Evolutionary conservation across 2,329 filamentous ascomycete species (phyloP), one percentile per base, ranked within the genome.

Genomic region (Aspergillus sp.): DNA sequence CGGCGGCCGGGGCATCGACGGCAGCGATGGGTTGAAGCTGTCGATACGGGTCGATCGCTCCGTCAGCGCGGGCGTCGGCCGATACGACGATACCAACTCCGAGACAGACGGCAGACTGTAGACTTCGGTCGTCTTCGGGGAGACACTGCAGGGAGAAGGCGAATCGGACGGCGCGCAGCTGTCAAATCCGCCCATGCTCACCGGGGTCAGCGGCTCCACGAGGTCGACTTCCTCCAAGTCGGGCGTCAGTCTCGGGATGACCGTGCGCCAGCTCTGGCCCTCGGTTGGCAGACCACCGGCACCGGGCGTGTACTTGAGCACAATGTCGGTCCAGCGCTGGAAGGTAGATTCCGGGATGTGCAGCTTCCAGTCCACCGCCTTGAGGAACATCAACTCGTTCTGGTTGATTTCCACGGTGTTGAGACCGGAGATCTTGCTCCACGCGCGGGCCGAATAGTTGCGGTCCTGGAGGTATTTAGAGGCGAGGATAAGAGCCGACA

Each of bases 351-450:
- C 91, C 0, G 90, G 87, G 58, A 99, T 93, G 71, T 99, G 94
- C 26, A 99, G 83, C 65, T 91, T 90, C 92, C 93, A 99, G 71
- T 90, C 87, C 57, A 99, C 90, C 43, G 92, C 89, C 55, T 87
- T 77, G 44, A 99, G 81, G 70, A 97, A 99, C 16, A 89, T 86
- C 71, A 95, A 87, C 76, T 99, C 94, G 71, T 97, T 97, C 67
- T 91, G 88, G 74, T 97, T 97, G 73, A 99, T 97, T 75, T 99
- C 94, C 51, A 83, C 79, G 3, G 91, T 92, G 69, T 89, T 90
- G 52, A 99, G 79, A n/a, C 94, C 94, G 16, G 94, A 97, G 63
- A 99, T 99, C 79, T 96, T 97, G 73, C 93, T 97, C 94, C 94
- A 99, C 40, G 94, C 94, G 51, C 93, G 87, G 45, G 94, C 91